Evolutionary conservation across 2,329 filamentous ascomycete species (phyloP).

Genomic region (Exophiala bonariae): DNA sequence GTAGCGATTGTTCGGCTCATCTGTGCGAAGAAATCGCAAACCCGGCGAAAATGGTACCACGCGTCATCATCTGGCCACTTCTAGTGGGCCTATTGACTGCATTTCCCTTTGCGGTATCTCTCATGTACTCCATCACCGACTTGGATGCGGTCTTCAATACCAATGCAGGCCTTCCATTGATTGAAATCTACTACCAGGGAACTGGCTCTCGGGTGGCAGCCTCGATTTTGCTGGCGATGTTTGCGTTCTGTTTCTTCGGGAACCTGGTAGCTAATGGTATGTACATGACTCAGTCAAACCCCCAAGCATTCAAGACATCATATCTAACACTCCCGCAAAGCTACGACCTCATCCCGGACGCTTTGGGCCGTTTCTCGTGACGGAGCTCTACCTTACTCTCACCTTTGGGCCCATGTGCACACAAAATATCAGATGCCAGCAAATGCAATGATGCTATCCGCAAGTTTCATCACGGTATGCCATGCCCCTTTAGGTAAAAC

Average conservation of each 20-base stretch:
- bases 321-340: conserved; percentile 9
- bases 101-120: conserved; percentile 29
- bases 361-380: conserved; percentile 46
- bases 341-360: conserved; percentile 50
- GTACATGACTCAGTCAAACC: too few relatives aligned
- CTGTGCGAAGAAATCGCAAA: conserved; percentile 23
- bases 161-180: conserved; percentile 49
- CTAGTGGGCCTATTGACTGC: conserved; percentile 37
- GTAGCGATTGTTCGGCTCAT: conserved; percentile 18
- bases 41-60: conserved; percentile 39
- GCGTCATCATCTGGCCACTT: conserved; percentile 34
- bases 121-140: conserved; percentile 44
- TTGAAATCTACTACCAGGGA: conserved; percentile 52
- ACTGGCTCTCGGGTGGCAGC: conserved; percentile 45
- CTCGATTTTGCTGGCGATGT: conserved; percentile 47
- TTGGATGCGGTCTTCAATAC: conserved; percentile 40
- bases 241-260: conserved; percentile 34
- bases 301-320: too few relatives aligned
- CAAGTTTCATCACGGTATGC: conserved; percentile 14
- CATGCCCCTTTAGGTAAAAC: too few relatives aligned
- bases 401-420: conserved; percentile 13
- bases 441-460: conserved; percentile 24
- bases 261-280: conserved; percentile 21
- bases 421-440: conserved; percentile 26
- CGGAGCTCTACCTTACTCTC: conserved; percentile 34